Percentiles rank a stretch among this genome's conserved stretches.
Conservation (phyloP, 345 rosid genomes). For the Aegle marmelos region DNA sequence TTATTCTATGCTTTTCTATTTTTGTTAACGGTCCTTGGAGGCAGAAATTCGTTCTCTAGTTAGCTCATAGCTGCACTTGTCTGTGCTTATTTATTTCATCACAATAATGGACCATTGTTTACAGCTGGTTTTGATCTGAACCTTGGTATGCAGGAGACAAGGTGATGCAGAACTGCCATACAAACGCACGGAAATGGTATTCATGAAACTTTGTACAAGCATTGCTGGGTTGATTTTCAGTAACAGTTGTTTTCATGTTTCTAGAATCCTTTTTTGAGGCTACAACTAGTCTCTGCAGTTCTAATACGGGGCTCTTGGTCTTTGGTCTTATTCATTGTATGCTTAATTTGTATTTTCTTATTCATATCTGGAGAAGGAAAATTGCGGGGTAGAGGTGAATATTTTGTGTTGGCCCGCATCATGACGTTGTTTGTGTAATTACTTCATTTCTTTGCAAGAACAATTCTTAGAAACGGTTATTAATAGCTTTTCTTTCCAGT, state of each 20-base stretch:
- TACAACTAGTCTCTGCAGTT: neutral
- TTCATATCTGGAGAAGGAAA: neutral
- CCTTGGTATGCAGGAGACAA: conserved; percentile 15
- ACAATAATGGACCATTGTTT: neutral
- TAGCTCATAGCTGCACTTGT: neutral
- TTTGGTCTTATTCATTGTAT: neutral
- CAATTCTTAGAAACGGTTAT: neutral
- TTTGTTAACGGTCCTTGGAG: neutral
- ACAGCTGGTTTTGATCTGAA: neutral
- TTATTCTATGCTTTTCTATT: neutral
- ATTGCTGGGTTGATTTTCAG: neutral
- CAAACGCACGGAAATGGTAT: neutral
- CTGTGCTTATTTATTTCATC: neutral
- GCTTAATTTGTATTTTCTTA: neutral
- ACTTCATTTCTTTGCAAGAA: neutral
- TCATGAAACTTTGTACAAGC: neutral
- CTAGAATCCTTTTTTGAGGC: neutral
- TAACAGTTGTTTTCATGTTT: neutral
- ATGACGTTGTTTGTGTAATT: neutral
- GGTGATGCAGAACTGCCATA: neutral
- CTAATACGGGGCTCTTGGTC: neutral
- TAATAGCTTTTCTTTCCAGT: neutral
- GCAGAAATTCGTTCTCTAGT: neutral
- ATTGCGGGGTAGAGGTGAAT: neutral
- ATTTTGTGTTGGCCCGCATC: neutral